Evolutionary conservation across 2,329 filamentous ascomycete genomes (phyloP).

Genomic region (Ceratocystis eucalypticola): DNA sequence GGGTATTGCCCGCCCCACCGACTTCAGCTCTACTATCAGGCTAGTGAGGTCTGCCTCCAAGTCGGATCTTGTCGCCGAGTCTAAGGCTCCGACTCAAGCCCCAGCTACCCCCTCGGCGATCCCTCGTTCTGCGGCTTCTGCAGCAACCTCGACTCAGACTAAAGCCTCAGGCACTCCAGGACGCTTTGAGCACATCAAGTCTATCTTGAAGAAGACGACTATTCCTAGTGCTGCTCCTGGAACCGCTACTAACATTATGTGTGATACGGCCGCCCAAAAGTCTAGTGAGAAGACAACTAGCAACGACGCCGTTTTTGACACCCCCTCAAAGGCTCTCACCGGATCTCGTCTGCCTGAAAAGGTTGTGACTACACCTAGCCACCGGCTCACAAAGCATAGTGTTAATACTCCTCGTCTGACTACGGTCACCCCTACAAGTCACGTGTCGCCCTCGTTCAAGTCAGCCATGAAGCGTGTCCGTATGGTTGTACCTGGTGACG

Average conservation of each 20-base stretch:
- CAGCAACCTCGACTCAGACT: constrained; percentile 22
- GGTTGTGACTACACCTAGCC: constrained; percentile 51
- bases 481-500: constrained; percentile 23
- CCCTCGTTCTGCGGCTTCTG: constrained; percentile 21
- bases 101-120: neutral
- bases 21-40: constrained; percentile 23
- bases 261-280: neutral
- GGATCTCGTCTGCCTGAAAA: constrained; percentile 23
- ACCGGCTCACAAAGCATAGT: constrained; percentile 57
- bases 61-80: constrained; percentile 23
- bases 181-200: constrained; percentile 44
- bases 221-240: constrained; percentile 2
- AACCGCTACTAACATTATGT: too few species aligned
- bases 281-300: constrained; percentile 31
- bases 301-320: constrained; percentile 30
- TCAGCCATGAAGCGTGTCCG: constrained; percentile 18
- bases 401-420: constrained; percentile 61
- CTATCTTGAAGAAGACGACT: constrained; percentile 38
- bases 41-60: constrained; percentile 37
- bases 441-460: constrained; percentile 17
- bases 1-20: constrained; percentile 59
- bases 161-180: constrained; percentile 32
- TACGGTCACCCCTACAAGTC: constrained; percentile 12
- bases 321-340: constrained; percentile 28
- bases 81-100: neutral